Conservation (phyloP, 495 filamentous ascomycete species). For the Massariosphaeria phaeospora region DNA sequence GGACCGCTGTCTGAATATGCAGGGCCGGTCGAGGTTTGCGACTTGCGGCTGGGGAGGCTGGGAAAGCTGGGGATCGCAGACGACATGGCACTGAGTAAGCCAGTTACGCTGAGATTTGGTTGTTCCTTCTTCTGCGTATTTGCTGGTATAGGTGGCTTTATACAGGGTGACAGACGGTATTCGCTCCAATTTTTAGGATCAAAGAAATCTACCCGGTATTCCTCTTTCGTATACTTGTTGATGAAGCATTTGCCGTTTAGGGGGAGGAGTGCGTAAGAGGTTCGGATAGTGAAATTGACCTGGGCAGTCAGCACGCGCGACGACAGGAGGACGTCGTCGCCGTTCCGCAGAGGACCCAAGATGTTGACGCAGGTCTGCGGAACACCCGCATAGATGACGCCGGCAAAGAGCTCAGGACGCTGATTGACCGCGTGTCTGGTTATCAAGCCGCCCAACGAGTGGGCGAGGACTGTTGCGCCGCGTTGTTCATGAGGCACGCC, state of each 20-base stretch:
- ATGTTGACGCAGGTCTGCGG: slow-evolving; percentile 87
- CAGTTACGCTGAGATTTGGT: slow-evolving; percentile 30
- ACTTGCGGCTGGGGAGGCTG: slow-evolving; percentile 33
- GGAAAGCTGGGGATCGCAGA: slow-evolving; percentile 33
- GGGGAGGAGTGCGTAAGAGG: slow-evolving; percentile 77
- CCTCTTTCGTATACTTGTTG: slow-evolving; percentile 72
- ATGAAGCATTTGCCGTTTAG: slow-evolving; percentile 87
- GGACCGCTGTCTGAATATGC: slow-evolving; percentile 6
- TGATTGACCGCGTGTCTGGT: slow-evolving; percentile 86
- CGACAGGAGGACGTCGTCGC: slow-evolving; percentile 84
- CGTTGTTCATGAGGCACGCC: slow-evolving; percentile 46
- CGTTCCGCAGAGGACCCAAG: slow-evolving; percentile 81
- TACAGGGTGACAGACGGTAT: slow-evolving; percentile 72
- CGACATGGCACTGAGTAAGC: slow-evolving; percentile 47
- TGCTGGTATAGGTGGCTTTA: slow-evolving; percentile 56
- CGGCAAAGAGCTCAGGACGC: slow-evolving; percentile 79
- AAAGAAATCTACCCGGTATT: slow-evolving; percentile 84
- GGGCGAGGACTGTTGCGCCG: slow-evolving; percentile 79
- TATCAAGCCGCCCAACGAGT: slow-evolving; percentile 85
- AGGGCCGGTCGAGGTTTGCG: neutral
- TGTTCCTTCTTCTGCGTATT: slow-evolving; percentile 5
- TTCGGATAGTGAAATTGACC: slow-evolving; percentile 90
- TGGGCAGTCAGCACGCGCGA: slow-evolving; percentile 88
- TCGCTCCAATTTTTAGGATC: slow-evolving; percentile 72
- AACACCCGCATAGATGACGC: slow-evolving; percentile 79